phyloP scores from a whole-genome alignment of 805 yeast species.

The Nematodospora valgi region DNA sequence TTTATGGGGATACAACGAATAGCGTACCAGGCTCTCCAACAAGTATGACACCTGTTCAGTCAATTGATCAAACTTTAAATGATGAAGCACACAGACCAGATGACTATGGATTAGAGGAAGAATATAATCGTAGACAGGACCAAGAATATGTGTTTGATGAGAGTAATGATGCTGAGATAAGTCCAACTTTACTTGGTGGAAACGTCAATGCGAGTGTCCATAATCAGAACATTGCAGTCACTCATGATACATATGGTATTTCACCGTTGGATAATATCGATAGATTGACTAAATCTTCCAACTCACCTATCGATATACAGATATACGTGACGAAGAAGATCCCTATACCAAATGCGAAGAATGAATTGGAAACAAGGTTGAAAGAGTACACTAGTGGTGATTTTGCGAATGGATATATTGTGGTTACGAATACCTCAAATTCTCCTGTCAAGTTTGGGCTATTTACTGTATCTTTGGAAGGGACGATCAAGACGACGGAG shows the following conservation, averaged over 20 bases:
- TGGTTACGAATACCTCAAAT: slow-evolving; percentile 45
- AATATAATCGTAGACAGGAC: slow-evolving; percentile 12
- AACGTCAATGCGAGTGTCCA: slow-evolving; percentile 3
- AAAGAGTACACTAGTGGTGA: slow-evolving; percentile 43
- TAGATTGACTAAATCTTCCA: slow-evolving; percentile 38
- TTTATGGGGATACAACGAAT: slow-evolving; percentile 29
- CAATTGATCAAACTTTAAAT: slow-evolving; percentile 8
- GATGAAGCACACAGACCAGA: slow-evolving; percentile 11
- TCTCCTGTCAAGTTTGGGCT: slow-evolving; percentile 42
- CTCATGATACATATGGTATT: slow-evolving; percentile 32
- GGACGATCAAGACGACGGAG: slow-evolving; percentile 37
- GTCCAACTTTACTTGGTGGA: background rate
- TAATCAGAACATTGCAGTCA: slow-evolving; percentile 7
- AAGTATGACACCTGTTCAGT: slow-evolving; percentile 1
- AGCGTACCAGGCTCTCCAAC: slow-evolving; percentile 28
- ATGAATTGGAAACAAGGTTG: slow-evolving; percentile 43
- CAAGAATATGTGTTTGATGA: slow-evolving; percentile 17
- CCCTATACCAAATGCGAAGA: slow-evolving; percentile 40
- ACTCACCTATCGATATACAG: slow-evolving; percentile 46
- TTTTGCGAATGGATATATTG: slow-evolving; percentile 42
- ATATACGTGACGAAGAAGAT: slow-evolving; percentile 52
- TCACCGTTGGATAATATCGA: slow-evolving; percentile 52
- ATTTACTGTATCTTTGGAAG: slow-evolving; percentile 47
- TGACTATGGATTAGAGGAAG: slow-evolving; percentile 10
- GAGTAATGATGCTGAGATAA: slow-evolving; percentile 5